Percentiles rank a stretch among this genome's conserved stretches.
Evolutionary conservation across 169 alveolate genomes (phyloP).

Genomic region (Plasmodium gallinaceum): DNA sequence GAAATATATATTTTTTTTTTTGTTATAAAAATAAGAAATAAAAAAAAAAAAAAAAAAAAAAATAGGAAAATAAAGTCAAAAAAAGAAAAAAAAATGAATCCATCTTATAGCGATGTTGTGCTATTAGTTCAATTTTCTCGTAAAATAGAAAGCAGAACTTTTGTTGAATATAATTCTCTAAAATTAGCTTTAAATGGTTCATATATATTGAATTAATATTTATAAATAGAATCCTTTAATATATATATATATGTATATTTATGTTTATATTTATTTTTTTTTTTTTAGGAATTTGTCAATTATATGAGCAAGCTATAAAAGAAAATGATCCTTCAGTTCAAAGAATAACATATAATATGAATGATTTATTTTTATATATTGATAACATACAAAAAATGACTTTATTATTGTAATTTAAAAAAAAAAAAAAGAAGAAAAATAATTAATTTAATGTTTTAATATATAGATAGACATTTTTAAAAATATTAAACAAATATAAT

Average conservation of each 20-base stretch:
- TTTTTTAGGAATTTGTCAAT: conserved; percentile 68
- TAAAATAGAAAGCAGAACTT: conserved; percentile 75
- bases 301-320: conserved; percentile 78
- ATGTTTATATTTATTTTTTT: background rate
- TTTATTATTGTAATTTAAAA: conserved; percentile 43
- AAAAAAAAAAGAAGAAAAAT: background rate
- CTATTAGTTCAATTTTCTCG: conserved; percentile 72
- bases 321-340: conserved; percentile 76
- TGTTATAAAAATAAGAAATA: conserved; percentile 7
- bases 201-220: background rate
- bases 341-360: conserved; percentile 74
- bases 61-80: conserved; percentile 7
- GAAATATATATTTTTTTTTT: background rate
- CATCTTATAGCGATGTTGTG: conserved; percentile 74
- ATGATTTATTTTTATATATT: conserved; percentile 70
- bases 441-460: background rate
- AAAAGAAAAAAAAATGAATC: conserved; percentile 45
- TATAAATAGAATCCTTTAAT: background rate
- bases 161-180: conserved; percentile 74
- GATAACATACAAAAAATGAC: conserved; percentile 74
- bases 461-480: background rate
- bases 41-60: conserved; percentile 8
- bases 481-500: background rate
- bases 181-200: conserved; percentile 77
- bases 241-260: conserved; percentile 1